phyloP scores from a whole-genome alignment of 2,329 filamentous ascomycete genomes.

The Balansia obtecta region DNA sequence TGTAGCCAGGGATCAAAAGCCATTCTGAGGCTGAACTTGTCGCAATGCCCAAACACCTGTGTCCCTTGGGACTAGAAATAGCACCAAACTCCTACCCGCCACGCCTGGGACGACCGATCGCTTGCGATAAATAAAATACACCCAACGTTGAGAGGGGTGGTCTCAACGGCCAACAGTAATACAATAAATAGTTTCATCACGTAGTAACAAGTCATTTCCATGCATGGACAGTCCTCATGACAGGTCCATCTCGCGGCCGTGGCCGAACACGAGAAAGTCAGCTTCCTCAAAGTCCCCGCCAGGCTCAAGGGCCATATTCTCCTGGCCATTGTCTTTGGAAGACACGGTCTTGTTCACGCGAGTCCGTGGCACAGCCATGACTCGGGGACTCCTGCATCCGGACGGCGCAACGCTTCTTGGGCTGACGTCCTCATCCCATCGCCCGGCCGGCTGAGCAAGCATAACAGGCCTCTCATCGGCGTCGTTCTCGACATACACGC shows the following conservation, averaged over 20 bases:
- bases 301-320: conserved; percentile 30
- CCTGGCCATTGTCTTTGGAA: conserved; percentile 24
- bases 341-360: conserved; percentile 15
- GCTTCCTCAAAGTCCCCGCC: conserved; percentile 57
- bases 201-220: neutral
- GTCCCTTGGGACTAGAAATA: neutral
- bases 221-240: conserved; percentile 1
- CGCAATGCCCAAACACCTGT: neutral
- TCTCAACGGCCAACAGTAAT: neutral
- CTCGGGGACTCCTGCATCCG: conserved; percentile 27
- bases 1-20: neutral
- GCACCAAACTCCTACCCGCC: neutral
- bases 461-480: conserved; percentile 14
- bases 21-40: neutral
- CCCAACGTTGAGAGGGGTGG: neutral
- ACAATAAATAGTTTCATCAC: neutral
- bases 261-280: conserved; percentile 42
- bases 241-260: conserved; percentile 30
- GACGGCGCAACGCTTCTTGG: conserved; percentile 26
- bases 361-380: conserved; percentile 35
- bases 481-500: conserved; percentile 32
- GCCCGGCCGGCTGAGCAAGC: conserved; percentile 8
- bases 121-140: neutral
- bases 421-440: conserved; percentile 26
- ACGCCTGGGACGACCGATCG: neutral